These are phyloP conservation scores for Globisporangium perplexum DNA, from an alignment of 352 stramenopile genomes.

Conservation along the genomic window DNA sequence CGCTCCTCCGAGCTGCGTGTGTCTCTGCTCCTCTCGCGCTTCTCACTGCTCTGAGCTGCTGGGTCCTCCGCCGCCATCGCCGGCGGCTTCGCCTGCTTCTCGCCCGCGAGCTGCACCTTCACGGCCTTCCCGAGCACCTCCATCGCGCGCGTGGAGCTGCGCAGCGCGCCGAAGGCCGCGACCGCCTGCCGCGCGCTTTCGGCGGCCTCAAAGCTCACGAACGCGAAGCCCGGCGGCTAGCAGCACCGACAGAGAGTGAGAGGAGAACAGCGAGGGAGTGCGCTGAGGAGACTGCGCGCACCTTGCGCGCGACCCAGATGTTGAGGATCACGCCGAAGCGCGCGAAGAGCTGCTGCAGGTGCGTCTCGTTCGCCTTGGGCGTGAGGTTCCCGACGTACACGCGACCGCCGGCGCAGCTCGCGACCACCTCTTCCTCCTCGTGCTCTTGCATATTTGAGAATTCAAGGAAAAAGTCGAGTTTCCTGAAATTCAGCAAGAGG, in stretches of 20 bases:
- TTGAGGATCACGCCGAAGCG: slow-evolving; percentile 67
- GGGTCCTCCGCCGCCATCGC: neutral
- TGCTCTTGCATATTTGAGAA: neutral
- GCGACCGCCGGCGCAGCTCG: slow-evolving; percentile 28
- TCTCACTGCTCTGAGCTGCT: neutral
- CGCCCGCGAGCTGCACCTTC: slow-evolving; percentile 62
- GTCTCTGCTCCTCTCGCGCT: neutral
- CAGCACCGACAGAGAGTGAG: no score
- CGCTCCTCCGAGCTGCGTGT: no score
- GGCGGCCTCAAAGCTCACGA: slow-evolving; percentile 51
- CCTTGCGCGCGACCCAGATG: slow-evolving; percentile 70
- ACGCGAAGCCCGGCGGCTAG: slow-evolving; percentile 77
- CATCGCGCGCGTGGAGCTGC: slow-evolving; percentile 22
- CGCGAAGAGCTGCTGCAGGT: slow-evolving; percentile 56
- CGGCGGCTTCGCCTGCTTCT: neutral
- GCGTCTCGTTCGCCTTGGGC: slow-evolving; percentile 56
- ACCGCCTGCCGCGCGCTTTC: slow-evolving; percentile 46
- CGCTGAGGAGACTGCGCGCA: slow-evolving; percentile 16
- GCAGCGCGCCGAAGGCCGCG: slow-evolving; percentile 19
- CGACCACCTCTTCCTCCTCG: slow-evolving; percentile 3
- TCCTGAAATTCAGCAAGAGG: neutral
- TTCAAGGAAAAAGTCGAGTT: no score
- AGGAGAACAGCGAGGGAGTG: neutral
- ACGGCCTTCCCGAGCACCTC: slow-evolving; percentile 69
- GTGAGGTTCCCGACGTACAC: slow-evolving; percentile 77